Percentiles rank a stretch among this genome's conserved stretches.
Evolutionary conservation across 768 basidiomycete genomes (phyloP).

Genomic region (Mycena pura): DNA sequence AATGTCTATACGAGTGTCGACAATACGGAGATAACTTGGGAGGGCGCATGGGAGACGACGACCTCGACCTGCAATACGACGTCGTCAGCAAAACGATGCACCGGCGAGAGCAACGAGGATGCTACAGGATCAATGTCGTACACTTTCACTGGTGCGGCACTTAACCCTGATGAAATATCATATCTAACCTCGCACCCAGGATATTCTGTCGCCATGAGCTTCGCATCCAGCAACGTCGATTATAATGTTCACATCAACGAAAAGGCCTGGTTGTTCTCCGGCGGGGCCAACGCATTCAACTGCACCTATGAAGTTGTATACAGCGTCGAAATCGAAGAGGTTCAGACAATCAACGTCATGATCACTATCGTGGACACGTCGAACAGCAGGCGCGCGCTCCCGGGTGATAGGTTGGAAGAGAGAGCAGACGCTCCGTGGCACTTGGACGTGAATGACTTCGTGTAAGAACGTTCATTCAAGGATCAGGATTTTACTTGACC

Average conservation of each 20-base stretch:
- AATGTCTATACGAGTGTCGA: not conserved
- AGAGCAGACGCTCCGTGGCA: not conserved
- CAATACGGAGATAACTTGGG: not conserved
- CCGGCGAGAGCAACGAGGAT: not conserved
- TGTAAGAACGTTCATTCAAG: not conserved
- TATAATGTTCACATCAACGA: not conserved
- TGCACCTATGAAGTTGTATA: not conserved
- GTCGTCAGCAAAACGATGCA: conserved; percentile 1
- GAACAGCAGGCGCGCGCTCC: no score
- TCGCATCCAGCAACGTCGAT: not conserved
- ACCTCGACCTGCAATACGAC: not conserved
- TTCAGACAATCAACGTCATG: no score
- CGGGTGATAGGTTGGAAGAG: not conserved
- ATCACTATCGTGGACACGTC: no score
- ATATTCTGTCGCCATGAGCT: not conserved
- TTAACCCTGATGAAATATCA: no score
- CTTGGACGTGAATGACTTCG: conserved; percentile 3
- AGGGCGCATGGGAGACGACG: not conserved
- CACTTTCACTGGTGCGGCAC: not conserved
- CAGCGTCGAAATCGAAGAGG: no score
- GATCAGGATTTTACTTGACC: no score
- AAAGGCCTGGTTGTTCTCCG: not conserved
- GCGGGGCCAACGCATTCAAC: not conserved
- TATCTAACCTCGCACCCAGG: not conserved
- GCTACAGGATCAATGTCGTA: not conserved